Base-by-base conservation (phyloP, 768 basidiomycete genomes). In the Boletus barrowsii region DNA sequence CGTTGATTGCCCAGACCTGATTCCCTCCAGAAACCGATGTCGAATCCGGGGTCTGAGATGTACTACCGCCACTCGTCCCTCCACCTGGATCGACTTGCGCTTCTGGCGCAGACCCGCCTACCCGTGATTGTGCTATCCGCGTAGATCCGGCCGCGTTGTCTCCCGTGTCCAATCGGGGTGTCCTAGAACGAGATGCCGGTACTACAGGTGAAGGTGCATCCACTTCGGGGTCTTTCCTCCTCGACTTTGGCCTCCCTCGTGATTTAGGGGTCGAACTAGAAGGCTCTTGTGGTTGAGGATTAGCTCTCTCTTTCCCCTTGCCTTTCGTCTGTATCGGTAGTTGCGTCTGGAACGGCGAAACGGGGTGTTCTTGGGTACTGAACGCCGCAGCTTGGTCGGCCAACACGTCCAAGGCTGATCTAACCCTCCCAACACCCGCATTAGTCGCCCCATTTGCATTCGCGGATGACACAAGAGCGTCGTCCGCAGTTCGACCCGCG, bases 361-460 rank as follows among this genome's bases (percentile, higher is more conserved):
- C n/a, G 5, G 58, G 17, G 51, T 63, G 67, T 57, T 74, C 64
- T 62, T 74, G 56, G 60, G 75, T 65, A 66, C 73, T 68, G 67
- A 80, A 79, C 15, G 72, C 81, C 9, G 83, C 83, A 4, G 88
- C 86, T 64, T 88, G 86, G 59, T 88, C 86, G 1, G 87, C 88
- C 33, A 89, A 72, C 9, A 90, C 86, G 61, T 90, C 86, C 62
- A 90, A 71, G 8, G 83, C 87, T 55, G 81, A 81, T 55, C 69
- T 72, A 43, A 77, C 68, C 45, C 75, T 61, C 32, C 62, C 64
- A 26, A 15, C 45, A 45, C 51, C 53, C n/a, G 50, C 24, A 35
- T 43, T 54, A 20, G 41, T 36, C 5, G 13, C 37, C 18, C 29
- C 56, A 18, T 26, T 30, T 22, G 47, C 7, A 42, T 55, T 36